Base-by-base conservation (phyloP, 345 rosid species). In the Pseudoturritis turrita region DNA sequence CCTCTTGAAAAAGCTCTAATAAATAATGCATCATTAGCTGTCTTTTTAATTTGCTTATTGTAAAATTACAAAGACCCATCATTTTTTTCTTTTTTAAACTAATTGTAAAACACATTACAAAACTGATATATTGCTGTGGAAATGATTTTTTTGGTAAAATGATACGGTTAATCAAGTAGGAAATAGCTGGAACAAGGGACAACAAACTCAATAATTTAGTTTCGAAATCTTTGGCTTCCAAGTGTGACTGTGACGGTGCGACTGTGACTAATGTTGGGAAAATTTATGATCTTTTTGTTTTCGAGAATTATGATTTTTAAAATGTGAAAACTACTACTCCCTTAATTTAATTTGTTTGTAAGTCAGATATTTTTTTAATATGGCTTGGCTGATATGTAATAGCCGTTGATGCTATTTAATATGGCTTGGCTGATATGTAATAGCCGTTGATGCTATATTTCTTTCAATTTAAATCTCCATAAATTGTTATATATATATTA, bases 141-240 rank as follows among this genome's bases (percentile, higher is more conserved):
- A 41, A 7, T 53, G 19, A 28, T 10, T 35, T 45, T 3, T 21
- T 33, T 14, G 10, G 18, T 3, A 17, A 31, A 61, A 51, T 40
- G 10, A 72, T 29, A 60, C 17, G 23, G 35, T 44, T n/a, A 72
- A 51, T 45, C 49, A 52, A 72, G 14, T 52, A 29, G 40, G 25
- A 45, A 50, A 6, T 46, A 35, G 65, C 29, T 70, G 75, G 58
- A 70, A 36, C 37, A 36, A 59, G 14, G 22, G 74, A 70, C 65
- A 65, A 70, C 65, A 65, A 40, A 33, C 47, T 70, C 37, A 44
- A 70, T 45, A 70, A 70, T 57, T 31, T 69, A 10, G 18, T 56
- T 14, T 45, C 9, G 25, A 26, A 49, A 50, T 19, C 11, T 39
- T 71, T 60, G 68, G 52, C 60, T 71, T 71, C 18, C 18, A 6